Evolutionary conservation across 345 rosid genomes (phyloP).

Genomic region (Salix koriyanagi): DNA sequence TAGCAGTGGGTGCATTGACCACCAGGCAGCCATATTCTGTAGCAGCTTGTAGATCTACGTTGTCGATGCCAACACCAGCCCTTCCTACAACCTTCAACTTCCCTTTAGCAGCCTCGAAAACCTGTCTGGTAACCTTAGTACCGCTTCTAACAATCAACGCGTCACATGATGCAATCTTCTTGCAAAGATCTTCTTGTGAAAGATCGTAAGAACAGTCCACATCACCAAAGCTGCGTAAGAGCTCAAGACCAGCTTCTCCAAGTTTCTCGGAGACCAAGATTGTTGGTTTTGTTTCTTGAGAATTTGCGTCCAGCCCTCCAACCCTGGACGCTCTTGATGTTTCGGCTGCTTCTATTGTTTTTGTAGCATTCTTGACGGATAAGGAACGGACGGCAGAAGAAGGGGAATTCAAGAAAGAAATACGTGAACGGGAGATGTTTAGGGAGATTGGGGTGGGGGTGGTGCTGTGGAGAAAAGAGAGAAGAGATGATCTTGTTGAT

Average conservation of each 20-base stretch:
- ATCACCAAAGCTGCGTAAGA: slow-evolving; percentile 45
- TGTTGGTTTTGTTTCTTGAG: slow-evolving; percentile 19
- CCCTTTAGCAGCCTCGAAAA: slow-evolving; percentile 70
- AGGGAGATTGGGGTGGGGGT: slow-evolving; percentile 23
- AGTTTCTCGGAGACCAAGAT: slow-evolving; percentile 84
- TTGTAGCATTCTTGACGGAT: slow-evolving; percentile 11
- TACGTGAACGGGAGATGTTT: neutral
- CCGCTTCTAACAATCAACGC: slow-evolving; percentile 86
- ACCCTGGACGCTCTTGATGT: neutral
- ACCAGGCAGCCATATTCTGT: slow-evolving; percentile 76
- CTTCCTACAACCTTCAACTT: slow-evolving; percentile 77
- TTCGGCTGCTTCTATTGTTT: slow-evolving; percentile 12
- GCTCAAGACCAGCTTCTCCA: slow-evolving; percentile 65
- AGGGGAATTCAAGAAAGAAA: neutral
- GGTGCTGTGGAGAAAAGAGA: slow-evolving; percentile 23
- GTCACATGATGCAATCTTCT: slow-evolving; percentile 50
- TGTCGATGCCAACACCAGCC: slow-evolving; percentile 84
- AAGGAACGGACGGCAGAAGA: neutral
- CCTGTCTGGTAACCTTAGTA: slow-evolving; percentile 74
- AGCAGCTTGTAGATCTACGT: slow-evolving; percentile 86
- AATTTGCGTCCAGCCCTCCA: neutral
- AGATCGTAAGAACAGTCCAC: slow-evolving; percentile 70
- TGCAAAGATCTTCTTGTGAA: slow-evolving; percentile 49
- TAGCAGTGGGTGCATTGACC: slow-evolving; percentile 82
- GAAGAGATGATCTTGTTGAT: slow-evolving; percentile 13